Evolutionary conservation across 495 filamentous ascomycete genomes (phyloP).

Genomic region (Talaromyces liani): DNA sequence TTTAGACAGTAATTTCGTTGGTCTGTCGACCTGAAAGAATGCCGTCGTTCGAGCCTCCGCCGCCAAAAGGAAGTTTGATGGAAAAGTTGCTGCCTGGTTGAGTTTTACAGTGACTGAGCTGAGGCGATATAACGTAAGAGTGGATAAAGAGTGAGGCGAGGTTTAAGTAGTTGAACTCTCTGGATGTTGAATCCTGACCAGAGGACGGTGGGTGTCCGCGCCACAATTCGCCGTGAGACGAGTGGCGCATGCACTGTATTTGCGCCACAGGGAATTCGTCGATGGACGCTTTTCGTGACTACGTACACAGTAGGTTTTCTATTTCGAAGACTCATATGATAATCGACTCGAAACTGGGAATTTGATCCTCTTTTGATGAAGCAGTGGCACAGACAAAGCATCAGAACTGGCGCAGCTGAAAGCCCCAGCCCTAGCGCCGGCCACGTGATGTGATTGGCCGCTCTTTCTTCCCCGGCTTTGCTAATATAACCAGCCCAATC

Average conservation of each 20-base stretch:
- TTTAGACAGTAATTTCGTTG: not conserved
- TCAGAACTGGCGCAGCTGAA: constrained; percentile 1
- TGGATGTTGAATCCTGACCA: not conserved
- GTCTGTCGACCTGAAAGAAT: not conserved
- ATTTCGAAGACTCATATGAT: not conserved
- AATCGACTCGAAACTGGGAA: not conserved
- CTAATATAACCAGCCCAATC: not conserved
- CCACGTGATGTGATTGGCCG: not conserved
- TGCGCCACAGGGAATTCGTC: not conserved
- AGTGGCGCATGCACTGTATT: not conserved
- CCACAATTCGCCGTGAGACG: not conserved
- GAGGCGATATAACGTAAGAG: not conserved
- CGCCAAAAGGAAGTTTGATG: not conserved
- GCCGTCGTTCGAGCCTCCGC: not conserved
- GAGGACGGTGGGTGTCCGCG: not conserved
- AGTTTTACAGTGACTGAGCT: not conserved
- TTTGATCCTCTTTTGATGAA: not conserved
- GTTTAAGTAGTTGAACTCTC: not conserved
- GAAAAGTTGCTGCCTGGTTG: not conserved
- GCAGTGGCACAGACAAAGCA: too few species aligned
- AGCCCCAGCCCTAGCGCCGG: not conserved
- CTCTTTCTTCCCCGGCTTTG: not conserved
- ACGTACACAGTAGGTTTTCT: too few species aligned
- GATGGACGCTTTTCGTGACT: not conserved
- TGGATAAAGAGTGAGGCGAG: not conserved